A percentile compares a stretch with the other conserved stretches of the same genome.
phyloP scores from a whole-genome alignment of 352 stramenopile species.

The Pythium dissimile region DNA sequence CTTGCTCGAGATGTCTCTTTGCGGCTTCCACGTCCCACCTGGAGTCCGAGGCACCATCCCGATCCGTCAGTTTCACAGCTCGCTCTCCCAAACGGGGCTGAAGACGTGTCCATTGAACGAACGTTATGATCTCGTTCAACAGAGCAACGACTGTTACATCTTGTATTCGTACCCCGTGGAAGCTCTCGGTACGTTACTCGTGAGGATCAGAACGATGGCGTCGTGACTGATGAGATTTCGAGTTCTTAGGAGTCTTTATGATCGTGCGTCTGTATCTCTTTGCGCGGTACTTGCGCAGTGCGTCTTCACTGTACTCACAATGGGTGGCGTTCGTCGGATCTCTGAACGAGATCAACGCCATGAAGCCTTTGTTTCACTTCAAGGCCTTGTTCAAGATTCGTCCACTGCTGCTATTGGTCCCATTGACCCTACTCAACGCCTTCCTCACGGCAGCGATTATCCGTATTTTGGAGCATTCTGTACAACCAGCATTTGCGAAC shows the following conservation, averaged over 20 bases:
- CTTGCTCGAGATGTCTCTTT: constrained; percentile 52
- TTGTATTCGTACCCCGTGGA: constrained; percentile 63
- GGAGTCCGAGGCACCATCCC: constrained; percentile 35
- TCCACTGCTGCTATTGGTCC: constrained; percentile 57
- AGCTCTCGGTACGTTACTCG: constrained; percentile 33
- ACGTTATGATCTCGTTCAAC: constrained; percentile 28
- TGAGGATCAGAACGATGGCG: neutral
- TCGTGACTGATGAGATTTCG: neutral
- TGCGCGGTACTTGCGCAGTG: constrained; percentile 62
- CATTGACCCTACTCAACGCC: constrained; percentile 48
- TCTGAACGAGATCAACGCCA: constrained; percentile 72
- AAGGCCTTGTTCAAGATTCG: constrained; percentile 74
- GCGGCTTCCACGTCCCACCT: constrained; percentile 62
- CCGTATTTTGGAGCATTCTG: constrained; percentile 63
- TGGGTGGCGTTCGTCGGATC: constrained; percentile 72
- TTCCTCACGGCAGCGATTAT: constrained; percentile 67
- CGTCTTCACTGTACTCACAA: constrained; percentile 66
- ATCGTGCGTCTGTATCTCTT: constrained; percentile 59
- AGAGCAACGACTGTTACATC: constrained; percentile 46
- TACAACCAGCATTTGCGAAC: constrained; percentile 57
- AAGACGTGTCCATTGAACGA: constrained; percentile 21
- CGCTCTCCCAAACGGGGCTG: constrained; percentile 11
- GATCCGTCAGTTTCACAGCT: constrained; percentile 47
- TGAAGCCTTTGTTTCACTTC: constrained; percentile 80
- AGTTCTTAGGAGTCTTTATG: constrained; percentile 54